These are phyloP conservation scores for Chrysochromulina parva DNA, from an alignment of 78 protist species.

Conservation along the genomic window DNA sequence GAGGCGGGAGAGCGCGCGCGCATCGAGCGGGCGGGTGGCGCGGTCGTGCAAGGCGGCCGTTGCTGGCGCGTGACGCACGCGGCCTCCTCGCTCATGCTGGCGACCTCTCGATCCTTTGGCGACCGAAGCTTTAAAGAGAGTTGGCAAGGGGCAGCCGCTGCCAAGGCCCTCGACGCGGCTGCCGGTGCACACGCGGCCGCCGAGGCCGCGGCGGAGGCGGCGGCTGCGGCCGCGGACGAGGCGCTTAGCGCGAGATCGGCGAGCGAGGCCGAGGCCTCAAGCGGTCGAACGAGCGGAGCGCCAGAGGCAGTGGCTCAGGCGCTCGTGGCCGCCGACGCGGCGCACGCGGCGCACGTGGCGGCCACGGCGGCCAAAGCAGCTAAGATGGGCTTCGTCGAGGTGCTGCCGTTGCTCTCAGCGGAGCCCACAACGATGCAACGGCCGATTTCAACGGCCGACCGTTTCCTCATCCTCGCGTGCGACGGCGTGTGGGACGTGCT, in stretches of 20 bases:
- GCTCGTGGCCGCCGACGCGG: background rate
- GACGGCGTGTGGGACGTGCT: slow-evolving; percentile 14
- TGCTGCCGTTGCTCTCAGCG: background rate
- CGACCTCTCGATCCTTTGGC: background rate
- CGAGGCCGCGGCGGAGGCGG: background rate
- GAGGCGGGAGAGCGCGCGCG: background rate
- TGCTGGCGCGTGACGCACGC: slow-evolving; percentile 5
- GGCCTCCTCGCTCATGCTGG: background rate
- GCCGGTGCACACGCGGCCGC: background rate
- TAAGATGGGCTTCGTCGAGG: background rate
- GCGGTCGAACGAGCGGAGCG: too few species aligned
- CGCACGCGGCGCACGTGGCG: background rate
- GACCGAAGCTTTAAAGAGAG: background rate
- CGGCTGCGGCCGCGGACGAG: background rate
- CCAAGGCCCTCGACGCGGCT: background rate
- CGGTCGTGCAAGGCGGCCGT: background rate
- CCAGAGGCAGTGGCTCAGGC: background rate
- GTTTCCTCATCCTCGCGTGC: background rate
- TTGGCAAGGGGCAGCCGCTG: background rate
- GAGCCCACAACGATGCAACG: background rate
- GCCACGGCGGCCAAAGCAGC: background rate
- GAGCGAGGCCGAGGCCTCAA: too few species aligned
- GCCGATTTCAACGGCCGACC: background rate
- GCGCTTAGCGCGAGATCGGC: background rate
- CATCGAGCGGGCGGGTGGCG: background rate